These are phyloP conservation scores for Rutstroemia sp. DNA, from an alignment of 2,329 filamentous ascomycete genomes.

Conservation along the genomic window DNA sequence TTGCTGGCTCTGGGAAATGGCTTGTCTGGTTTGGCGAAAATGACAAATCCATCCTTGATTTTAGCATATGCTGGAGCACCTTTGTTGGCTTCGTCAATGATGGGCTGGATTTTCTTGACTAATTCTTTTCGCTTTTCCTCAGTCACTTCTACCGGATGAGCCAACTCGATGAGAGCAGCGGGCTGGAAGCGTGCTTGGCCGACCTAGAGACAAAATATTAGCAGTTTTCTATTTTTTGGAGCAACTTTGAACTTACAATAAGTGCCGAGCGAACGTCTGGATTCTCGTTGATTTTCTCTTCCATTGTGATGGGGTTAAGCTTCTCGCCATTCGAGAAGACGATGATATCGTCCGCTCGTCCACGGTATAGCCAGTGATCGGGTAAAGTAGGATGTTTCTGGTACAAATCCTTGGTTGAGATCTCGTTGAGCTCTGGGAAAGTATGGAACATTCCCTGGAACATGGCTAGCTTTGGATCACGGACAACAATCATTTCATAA, in stretches of 20 bases:
- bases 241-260: neutral
- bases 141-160: neutral
- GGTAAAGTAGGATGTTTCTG: neutral
- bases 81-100: conserved; percentile 8
- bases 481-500: neutral
- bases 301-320: conserved; percentile 18
- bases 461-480: neutral
- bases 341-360: conserved; percentile 34
- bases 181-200: conserved; percentile 18
- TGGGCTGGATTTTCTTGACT: conserved; percentile 19
- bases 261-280: conserved; percentile 3
- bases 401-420: conserved; percentile 1
- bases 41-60: neutral
- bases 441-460: conserved; percentile 7
- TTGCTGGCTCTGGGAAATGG: conserved; percentile 12
- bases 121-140: neutral
- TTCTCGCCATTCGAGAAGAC: conserved; percentile 38
- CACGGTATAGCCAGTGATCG: neutral
- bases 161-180: conserved; percentile 12
- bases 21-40: conserved; percentile 5
- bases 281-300: neutral
- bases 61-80: conserved; percentile 3
- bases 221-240: conserved; percentile 22
- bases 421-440: conserved; percentile 6
- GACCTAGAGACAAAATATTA: no score